A percentile compares a stretch with the other conserved stretches of the same genome.
These are phyloP conservation scores for Symbiodinium pilosum DNA, from an alignment of 73 alveolate species.

Conservation along the genomic window DNA sequence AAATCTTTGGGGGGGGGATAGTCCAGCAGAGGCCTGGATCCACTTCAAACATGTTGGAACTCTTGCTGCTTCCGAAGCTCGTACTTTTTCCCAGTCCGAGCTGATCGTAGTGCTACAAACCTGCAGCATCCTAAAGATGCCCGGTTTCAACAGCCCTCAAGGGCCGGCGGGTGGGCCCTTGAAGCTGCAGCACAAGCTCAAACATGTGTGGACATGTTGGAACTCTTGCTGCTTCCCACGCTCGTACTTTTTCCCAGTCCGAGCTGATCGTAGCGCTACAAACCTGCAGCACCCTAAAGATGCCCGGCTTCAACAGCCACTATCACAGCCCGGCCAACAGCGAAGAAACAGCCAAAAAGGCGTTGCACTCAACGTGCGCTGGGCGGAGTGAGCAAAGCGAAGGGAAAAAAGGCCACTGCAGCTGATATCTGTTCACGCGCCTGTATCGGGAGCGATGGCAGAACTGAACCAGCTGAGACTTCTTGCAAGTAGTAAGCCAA, in stretches of 20 bases:
- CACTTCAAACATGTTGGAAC: not conserved
- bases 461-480: not conserved
- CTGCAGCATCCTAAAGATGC: not conserved
- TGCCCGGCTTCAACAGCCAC: not conserved
- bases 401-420: not conserved
- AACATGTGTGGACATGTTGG: not conserved
- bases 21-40: no score
- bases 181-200: not conserved
- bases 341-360: not conserved
- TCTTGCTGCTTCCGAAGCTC: not conserved
- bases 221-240: not conserved
- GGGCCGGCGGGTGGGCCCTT: not conserved
- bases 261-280: not conserved
- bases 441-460: not conserved
- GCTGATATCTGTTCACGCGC: not conserved
- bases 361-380: not conserved
- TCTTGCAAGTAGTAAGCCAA: not conserved
- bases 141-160: not conserved
- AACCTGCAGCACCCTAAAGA: not conserved
- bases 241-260: not conserved
- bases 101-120: not conserved
- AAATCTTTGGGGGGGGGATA: no score
- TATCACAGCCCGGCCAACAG: not conserved
- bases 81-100: not conserved
- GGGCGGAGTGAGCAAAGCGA: not conserved